A percentile compares a stretch with the other conserved stretches of the same genome.
phyloP scores from a whole-genome alignment of 441 rosid species.

The Oxalis stricta region DNA sequence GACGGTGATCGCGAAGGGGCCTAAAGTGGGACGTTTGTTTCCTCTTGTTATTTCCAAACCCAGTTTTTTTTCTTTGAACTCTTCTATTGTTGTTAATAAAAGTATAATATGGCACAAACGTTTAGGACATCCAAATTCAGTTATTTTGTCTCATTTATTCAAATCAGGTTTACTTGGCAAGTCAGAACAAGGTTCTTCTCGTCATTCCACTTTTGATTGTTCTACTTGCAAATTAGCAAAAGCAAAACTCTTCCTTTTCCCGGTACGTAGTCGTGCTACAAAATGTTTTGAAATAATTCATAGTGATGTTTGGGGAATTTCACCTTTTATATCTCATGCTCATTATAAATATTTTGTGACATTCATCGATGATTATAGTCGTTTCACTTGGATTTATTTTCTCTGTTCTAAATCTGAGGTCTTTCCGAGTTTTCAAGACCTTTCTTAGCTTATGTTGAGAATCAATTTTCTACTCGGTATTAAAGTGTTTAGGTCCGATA shows the following conservation, averaged over 20 bases:
- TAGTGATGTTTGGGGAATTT: too few relatives aligned
- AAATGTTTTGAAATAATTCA: neutral
- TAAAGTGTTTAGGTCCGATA: neutral
- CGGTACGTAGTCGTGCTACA: neutral
- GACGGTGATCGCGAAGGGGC: conserved; percentile 7
- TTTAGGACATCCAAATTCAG: conserved; percentile 7
- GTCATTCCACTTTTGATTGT: neutral
- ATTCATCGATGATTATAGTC: conserved; percentile 9
- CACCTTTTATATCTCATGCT: neutral
- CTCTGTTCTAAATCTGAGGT: conserved; percentile 2
- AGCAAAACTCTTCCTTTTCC: neutral
- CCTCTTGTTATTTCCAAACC: neutral
- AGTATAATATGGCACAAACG: conserved; percentile 1
- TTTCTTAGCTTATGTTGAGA: neutral
- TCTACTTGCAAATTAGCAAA: neutral
- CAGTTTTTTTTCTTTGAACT: neutral
- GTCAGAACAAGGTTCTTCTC: neutral
- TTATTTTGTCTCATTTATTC: neutral
- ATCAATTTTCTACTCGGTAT: neutral
- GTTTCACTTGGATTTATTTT: neutral
- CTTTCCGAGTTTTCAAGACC: neutral
- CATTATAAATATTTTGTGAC: conserved; percentile 5
- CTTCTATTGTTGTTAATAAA: neutral
- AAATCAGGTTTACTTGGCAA: conserved; percentile 1
- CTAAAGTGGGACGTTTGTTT: neutral